Evolutionary conservation across 1,284 basidiomycete genomes (phyloP), one percentile per base, ranked within the genome.

Genomic region (Microstroma glucosiphilum): DNA sequence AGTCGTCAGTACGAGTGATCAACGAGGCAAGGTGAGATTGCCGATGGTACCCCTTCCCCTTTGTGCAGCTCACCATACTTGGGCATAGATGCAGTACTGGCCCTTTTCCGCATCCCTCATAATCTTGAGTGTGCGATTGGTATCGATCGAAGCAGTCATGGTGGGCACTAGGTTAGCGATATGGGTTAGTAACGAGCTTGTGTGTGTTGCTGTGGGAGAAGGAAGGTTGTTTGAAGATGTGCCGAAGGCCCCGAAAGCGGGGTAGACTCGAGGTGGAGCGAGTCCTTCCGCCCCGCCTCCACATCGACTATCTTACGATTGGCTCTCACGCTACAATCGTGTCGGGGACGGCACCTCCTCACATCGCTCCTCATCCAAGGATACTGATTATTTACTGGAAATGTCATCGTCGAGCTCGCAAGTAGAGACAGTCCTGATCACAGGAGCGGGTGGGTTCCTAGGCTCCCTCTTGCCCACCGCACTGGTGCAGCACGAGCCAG

Each of bases 381-480:
- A 3, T 9, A 37, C 30, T 9, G 30, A 37, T 9, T 37, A 37
- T 37, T 9, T 37, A 9, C 30, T 37, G 30, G 30, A n/a, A 21
- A 49, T 59, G 23, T 60, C 56, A 4, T 62, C 62, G 60, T 51
- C 30, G 9, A 37, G 30, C 30, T 37, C 30, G 9, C 56, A 48
- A 13, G 62, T 26, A 60, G 43, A 62, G 0, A 71, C 69, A 7
- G 58, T 71, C 23, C 57, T 71, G 9, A 71, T 71, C 59, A 71
- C 69, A 0, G 69, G 69, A 23, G 69, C 68, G 17, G 68, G 69
- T 7, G 69, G 69, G 7, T 71, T 64, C 40, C 61, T 71, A 0
- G 69, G 69, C 48, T 69, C 68, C 19, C 46, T 70, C 37, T 57
- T 71, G 17, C 62, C 69, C 26, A 63, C 60, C 19, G 68, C 59